Percentiles rank a stretch among this genome's conserved stretches.
phyloP scores from a whole-genome alignment of 768 basidiomycete species.

The Suillus weaverae region DNA sequence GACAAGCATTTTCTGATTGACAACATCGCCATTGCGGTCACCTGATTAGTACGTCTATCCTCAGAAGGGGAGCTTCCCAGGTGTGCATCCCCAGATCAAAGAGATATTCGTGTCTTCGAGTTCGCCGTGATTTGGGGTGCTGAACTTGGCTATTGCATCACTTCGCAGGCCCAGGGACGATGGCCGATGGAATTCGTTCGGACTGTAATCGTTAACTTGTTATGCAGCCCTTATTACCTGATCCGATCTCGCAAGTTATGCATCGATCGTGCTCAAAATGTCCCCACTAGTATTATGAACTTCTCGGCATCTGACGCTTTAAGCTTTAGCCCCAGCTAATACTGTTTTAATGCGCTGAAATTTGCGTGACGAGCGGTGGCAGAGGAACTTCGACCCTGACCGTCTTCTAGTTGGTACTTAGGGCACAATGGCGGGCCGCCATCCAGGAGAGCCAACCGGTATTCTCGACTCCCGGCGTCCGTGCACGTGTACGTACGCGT shows the following conservation, averaged over 20 bases:
- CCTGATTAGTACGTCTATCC: background rate
- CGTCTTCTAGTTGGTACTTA: background rate
- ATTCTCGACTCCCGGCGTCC: background rate
- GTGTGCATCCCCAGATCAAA: background rate
- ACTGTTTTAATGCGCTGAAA: no score
- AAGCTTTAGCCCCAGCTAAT: background rate
- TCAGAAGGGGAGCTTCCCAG: background rate
- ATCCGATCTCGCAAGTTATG: no score
- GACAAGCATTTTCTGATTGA: background rate
- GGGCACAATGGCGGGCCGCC: no score
- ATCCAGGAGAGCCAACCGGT: background rate
- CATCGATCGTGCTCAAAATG: no score
- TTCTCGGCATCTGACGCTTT: background rate
- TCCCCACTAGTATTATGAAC: no score
- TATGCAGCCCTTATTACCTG: background rate
- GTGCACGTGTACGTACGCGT: no score
- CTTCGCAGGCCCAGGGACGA: background rate
- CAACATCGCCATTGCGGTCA: background rate
- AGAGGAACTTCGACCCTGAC: background rate
- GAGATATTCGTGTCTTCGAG: background rate
- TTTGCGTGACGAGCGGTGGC: background rate
- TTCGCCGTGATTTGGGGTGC: background rate
- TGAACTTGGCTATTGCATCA: background rate
- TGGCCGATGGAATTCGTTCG: background rate
- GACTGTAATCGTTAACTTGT: background rate